Evolutionary conservation across 306 rosid genomes (phyloP), one percentile per base, ranked within the genome.

Genomic region (Prunus armeniaca): DNA sequence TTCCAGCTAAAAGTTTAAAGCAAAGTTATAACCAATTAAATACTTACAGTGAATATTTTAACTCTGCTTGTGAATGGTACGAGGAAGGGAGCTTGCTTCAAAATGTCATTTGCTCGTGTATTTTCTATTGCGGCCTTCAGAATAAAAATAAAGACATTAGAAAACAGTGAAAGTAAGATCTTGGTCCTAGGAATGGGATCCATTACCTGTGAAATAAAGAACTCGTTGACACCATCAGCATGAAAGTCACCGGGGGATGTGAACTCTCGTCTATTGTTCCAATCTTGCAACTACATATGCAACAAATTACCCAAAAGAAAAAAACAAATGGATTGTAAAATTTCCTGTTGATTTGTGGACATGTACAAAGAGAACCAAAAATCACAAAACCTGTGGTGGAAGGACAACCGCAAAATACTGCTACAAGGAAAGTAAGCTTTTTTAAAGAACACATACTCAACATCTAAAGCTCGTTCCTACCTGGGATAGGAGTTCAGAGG

Each of bases 1-100:
- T 32, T 19, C 74, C 45, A 75, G 82, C 73, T 75, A 27, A 58
- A 63, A 77, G 74, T n/a, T 52, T 25, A 67, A 38, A 63, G 47
- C 17, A 51, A 81, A 64, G 71, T 75, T 51, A 43, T 64, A 61
- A 73, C 71, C 74, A 58, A 55, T 20, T 70, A 70, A 72, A 78
- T 72, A 72, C 99, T 82, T 83, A 92, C 99, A 13, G 93, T 84
- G 85, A 91, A 92, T 73, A 95, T 95, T 84, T 95, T 95, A 78
- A 91, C 99, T 88, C 99, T 90, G 93, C 99, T 92, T 11, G 99
- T 95, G 84, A 95, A 95, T 70, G 99, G 98, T 74, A 95, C 90
- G 82, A 95, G 87, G 80, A 95, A 95, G 28, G 99, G 92, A 47
- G 97, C 97, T 87, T 82, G 93, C 90, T 92, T 95, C 82, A 95